Base-by-base conservation (phyloP, 305 asterid genomes). In the Fraxinus sp. region DNA sequence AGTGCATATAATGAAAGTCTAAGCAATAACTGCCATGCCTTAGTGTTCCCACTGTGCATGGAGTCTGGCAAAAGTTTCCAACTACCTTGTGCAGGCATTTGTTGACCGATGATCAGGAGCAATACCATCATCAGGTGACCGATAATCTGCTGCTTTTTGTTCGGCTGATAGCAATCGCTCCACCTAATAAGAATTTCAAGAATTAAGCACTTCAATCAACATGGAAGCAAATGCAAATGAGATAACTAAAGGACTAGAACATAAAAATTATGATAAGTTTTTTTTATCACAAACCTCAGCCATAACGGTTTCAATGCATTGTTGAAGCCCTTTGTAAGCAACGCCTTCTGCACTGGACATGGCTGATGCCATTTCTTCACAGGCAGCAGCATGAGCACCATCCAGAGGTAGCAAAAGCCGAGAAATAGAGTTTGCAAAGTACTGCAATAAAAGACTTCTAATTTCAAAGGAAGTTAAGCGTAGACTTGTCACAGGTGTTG, bases 351-450 rank as follows among this genome's bases (percentile, higher is more conserved):
- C 98, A 87, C 88, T 91, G 84, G 98, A 91, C 98, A 97, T 91
- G 26, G 99, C 92, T 74, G 98, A 84, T 78, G 98, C 93, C 99
- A 97, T 97, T 91, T 97, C 99, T 91, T 97, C 99, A 79, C 95
- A 95, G 59, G 98, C 83, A 85, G 99, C 97, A 85, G 97, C 97
- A 90, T 97, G 98, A n/a, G 97, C 98, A 84, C 97, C 97, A 81
- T 97, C 99, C 90, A 97, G 96, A 3, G 98, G 98, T 78, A 97
- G 91, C 81, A 97, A 77, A 84, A 97, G 92, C 85, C 97, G 95
- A 85, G 98, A 92, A 86, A 97, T 93, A 30, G 98, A 92, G 88
- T 97, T 97, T 0, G 96, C 93, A 85, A 97, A 97, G 85, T 92
- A 90, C 98, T 97, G 95, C 91, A 90, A 26, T 66, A 79, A 83